These are phyloP conservation scores for Holtermannia corniformis DNA, from an alignment of 768 basidiomycete species.

Conservation along the genomic window DNA sequence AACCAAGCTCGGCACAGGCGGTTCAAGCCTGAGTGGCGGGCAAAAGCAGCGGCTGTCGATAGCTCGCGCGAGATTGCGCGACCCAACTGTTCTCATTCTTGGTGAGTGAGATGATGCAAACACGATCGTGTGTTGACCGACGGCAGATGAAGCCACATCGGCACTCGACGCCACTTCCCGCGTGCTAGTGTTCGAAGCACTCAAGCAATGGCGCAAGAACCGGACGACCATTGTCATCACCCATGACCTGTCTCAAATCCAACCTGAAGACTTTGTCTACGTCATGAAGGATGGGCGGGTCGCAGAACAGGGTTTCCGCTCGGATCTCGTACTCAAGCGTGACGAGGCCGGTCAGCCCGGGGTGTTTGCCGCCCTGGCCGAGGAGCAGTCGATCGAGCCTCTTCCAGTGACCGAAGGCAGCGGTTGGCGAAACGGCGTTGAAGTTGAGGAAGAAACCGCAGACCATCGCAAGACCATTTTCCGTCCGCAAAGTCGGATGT, in stretches of 20 bases:
- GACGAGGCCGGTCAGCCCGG: conserved; percentile 42
- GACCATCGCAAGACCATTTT: background rate
- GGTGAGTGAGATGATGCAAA: too few species aligned
- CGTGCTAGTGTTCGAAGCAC: conserved; percentile 61
- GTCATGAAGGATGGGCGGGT: conserved; percentile 72
- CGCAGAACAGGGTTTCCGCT: conserved; percentile 77
- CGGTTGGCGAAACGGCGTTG: conserved; percentile 20
- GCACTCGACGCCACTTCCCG: conserved; percentile 75
- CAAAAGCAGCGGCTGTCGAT: conserved; percentile 86
- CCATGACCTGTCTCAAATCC: conserved; percentile 83
- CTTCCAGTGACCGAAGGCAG: conserved; percentile 41
- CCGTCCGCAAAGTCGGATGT: background rate
- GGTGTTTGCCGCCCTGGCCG: conserved; percentile 64
- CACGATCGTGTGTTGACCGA: too few species aligned
- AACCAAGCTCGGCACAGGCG: conserved; percentile 63
- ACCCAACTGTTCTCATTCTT: conserved; percentile 81
- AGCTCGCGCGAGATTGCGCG: conserved; percentile 70
- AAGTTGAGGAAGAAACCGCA: conserved; percentile 44
- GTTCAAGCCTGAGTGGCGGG: conserved; percentile 75
- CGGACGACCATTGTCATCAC: conserved; percentile 90
- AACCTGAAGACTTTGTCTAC: conserved; percentile 72
- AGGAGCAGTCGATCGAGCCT: conserved; percentile 47
- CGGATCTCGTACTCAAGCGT: conserved; percentile 56
- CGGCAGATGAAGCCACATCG: conserved; percentile 49
- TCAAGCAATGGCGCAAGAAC: conserved; percentile 60